Conservation (phyloP, 331 rosid genomes). For the Saraca asoca region DNA sequence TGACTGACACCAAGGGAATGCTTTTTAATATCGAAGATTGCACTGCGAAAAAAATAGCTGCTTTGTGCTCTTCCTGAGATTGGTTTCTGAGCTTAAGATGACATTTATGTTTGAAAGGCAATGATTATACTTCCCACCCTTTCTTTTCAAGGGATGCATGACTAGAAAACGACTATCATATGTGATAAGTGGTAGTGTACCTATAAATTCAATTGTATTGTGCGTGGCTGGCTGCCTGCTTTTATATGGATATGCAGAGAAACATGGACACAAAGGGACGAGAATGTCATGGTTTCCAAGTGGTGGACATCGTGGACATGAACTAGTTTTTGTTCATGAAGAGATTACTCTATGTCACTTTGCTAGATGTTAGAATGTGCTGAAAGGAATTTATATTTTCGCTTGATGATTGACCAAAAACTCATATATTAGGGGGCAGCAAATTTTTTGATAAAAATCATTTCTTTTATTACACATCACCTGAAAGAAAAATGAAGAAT, state of each 20-base stretch:
- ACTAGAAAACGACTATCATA: neutral
- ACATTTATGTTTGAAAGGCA: too few relatives aligned
- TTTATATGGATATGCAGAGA: conserved; percentile 14
- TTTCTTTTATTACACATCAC: neutral
- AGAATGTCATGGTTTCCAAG: neutral
- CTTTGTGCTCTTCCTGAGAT: neutral
- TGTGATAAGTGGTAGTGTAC: neutral
- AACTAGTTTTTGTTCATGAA: neutral
- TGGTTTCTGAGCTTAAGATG: too few relatives aligned
- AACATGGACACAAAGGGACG: neutral
- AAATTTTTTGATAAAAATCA: conserved; percentile 11
- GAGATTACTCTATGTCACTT: neutral
- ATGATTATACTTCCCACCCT: neutral
- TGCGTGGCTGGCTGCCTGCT: conserved; percentile 10
- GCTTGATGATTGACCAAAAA: neutral
- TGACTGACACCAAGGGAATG: conserved; percentile 8
- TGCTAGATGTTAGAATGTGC: conserved; percentile 8
- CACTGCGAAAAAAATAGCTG: neutral
- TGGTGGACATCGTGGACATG: neutral
- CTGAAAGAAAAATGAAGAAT: conserved; percentile 15
- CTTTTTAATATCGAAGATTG: neutral
- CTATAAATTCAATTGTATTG: neutral
- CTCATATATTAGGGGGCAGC: neutral
- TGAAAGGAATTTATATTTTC: conserved; percentile 3
- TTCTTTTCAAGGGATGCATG: neutral